phyloP scores from a whole-genome alignment of 441 rosid species.

The Pelargonium myrrhifolium region DNA sequence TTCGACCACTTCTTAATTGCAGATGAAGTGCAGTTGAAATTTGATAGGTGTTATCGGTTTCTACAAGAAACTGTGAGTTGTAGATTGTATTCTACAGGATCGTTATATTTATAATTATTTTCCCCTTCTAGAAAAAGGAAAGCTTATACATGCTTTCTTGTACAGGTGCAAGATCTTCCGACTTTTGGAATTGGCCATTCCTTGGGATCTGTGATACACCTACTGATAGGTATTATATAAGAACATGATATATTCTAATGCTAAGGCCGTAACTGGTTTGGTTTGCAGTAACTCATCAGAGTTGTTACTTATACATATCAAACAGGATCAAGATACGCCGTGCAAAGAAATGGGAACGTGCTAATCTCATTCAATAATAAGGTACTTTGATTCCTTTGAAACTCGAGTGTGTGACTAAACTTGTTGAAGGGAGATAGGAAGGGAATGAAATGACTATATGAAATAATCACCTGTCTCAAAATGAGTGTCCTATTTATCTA shows the following conservation, averaged over 20 bases:
- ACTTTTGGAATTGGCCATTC: too few relatives aligned
- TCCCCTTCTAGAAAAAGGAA: too few relatives aligned
- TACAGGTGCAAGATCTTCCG: too few relatives aligned
- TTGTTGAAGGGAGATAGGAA: neutral
- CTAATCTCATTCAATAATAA: slow-evolving; percentile 34
- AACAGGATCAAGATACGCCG: slow-evolving; percentile 45
- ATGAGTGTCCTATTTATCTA: too few relatives aligned
- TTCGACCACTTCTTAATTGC: slow-evolving; percentile 87
- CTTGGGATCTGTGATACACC: too few relatives aligned
- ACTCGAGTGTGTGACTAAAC: neutral
- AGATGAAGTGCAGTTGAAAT: slow-evolving; percentile 89
- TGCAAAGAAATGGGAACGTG: neutral
- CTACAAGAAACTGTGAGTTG: slow-evolving; percentile 66
- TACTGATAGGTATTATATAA: slow-evolving; percentile 49
- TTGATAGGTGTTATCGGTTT: slow-evolving; percentile 70
- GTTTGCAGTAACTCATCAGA: slow-evolving; percentile 19
- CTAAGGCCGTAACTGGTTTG: slow-evolving; percentile 12
- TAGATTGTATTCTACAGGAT: slow-evolving; percentile 7
- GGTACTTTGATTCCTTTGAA: slow-evolving; percentile 35
- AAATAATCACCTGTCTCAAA: too few relatives aligned
- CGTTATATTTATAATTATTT: slow-evolving; percentile 28
- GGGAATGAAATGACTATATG: neutral
- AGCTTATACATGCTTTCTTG: too few relatives aligned
- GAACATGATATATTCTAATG: slow-evolving; percentile 6
- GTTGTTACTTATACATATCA: slow-evolving; percentile 21